Conservation (phyloP, 106 monocot species). For the Agapanthus africanus region DNA sequence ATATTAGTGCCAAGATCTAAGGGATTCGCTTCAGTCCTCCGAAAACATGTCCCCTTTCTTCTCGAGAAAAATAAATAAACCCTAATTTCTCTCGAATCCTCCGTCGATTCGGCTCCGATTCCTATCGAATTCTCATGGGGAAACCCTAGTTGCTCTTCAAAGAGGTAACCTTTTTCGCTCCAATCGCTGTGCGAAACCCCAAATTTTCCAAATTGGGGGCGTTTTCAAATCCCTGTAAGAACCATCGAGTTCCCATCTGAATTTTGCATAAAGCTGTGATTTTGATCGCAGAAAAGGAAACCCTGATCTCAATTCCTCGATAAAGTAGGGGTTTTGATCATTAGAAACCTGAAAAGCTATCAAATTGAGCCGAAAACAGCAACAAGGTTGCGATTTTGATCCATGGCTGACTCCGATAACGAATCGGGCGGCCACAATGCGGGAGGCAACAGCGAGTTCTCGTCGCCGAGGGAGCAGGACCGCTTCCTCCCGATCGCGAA, state of each 20-base stretch:
- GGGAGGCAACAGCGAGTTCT: constrained; percentile 11
- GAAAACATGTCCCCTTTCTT: background rate
- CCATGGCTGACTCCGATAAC: constrained; percentile 24
- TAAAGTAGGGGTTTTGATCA: background rate
- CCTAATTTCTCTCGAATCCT: background rate
- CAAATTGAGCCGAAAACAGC: background rate
- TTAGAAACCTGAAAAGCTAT: background rate
- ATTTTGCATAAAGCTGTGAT: background rate
- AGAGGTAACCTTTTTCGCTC: background rate
- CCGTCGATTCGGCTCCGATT: background rate
- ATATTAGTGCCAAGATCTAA: background rate
- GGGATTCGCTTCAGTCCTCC: background rate
- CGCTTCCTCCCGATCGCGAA: constrained; percentile 45
- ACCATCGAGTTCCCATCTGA: background rate
- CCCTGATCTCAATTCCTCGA: background rate
- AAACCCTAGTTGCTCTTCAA: background rate
- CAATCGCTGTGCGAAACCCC: background rate
- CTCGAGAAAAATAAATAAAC: too few species aligned
- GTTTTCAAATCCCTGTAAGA: background rate
- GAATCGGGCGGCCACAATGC: constrained; percentile 22
- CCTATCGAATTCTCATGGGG: background rate
- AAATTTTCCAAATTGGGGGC: too few species aligned
- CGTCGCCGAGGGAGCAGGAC: constrained; percentile 11
- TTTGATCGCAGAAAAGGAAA: background rate
- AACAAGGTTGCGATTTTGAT: background rate